Evolutionary conservation across 768 basidiomycete species (phyloP), one percentile per base, ranked within the genome.

Genomic region (Hysterangium stoloniferum): DNA sequence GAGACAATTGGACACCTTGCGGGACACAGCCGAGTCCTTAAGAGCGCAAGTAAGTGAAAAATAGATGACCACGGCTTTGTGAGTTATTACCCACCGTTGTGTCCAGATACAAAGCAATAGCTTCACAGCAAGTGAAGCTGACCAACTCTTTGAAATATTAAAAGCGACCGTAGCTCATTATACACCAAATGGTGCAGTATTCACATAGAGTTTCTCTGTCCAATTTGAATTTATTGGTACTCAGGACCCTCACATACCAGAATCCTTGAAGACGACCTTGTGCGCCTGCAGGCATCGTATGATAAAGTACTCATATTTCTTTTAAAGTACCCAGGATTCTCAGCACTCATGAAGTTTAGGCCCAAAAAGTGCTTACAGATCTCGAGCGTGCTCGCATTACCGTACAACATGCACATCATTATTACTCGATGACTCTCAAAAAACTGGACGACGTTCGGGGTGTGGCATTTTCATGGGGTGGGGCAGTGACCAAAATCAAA

Each of bases 351-450:
- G n/a, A n/a, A n/a, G 40, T 41, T 12, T 12, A 51, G 49, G 40
- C 49, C 17, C 27, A 51, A 31, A 32, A 25, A 7, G 15, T 32
- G 7, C 33, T 46, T 4, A 32, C 29, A 9, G 42, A 52, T 25
- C 33, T 54, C 29, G 19, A 19, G 8, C 38, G 53, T 22, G 53
- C 48, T 33, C 53, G 49, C 19, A 38, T 49, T 12, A 54, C 53
- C n/a, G 42, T 50, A 1, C 53, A 54, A 24, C 53, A 54, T 31
- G 48, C 53, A 9, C 53, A 54, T 40, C 53, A 54, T 40, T 54
- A 54, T 37, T 49, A 49, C 45, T 11, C 4, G 11, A 43, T 8
- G 6, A 49, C 37, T 43, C 28, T 54, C 12, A 11, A 44, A 11
- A 51, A 27, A 24, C 22, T 36, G 15, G 53, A 54, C 24, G 40